These are phyloP conservation scores for Calonectria pteridis DNA, from an alignment of 2,329 filamentous ascomycete species.

Conservation along the genomic window DNA sequence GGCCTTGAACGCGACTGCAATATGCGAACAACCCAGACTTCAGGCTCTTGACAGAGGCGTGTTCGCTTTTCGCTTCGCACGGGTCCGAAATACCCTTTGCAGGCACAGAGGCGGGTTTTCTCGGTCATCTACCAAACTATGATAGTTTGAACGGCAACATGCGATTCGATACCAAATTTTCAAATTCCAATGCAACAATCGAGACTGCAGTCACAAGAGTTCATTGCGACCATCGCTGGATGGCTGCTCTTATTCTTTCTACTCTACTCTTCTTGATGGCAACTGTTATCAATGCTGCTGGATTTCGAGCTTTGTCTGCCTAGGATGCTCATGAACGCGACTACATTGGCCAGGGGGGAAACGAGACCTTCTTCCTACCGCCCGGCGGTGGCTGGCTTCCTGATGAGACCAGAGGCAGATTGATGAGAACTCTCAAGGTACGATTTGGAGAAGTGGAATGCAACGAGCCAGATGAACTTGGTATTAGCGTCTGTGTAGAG, in stretches of 20 bases:
- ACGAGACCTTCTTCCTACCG: background rate
- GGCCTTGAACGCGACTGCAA: background rate
- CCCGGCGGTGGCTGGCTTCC: background rate
- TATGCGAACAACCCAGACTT: background rate
- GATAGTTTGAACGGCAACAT: too few species aligned
- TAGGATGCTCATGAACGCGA: background rate
- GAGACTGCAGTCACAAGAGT: background rate
- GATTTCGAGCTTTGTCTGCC: constrained; percentile 6
- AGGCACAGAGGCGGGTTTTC: background rate
- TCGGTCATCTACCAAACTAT: background rate
- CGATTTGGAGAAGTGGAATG: constrained; percentile 2
- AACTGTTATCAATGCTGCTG: constrained; percentile 8
- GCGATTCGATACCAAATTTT: background rate
- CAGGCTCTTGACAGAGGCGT: background rate
- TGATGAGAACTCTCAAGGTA: background rate
- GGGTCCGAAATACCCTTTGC: constrained; percentile 8
- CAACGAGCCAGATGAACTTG: background rate
- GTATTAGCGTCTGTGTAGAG: background rate
- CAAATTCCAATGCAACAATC: background rate
- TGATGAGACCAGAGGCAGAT: constrained; percentile 1
- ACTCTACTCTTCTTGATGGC: constrained; percentile 4
- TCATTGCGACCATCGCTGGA: constrained; percentile 7
- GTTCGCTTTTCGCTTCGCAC: background rate
- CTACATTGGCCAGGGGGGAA: constrained; percentile 1
- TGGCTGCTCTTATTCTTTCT: constrained; percentile 6